Base-by-base conservation (phyloP, 495 filamentous ascomycete species). In the Lineolata rhizophorae region DNA sequence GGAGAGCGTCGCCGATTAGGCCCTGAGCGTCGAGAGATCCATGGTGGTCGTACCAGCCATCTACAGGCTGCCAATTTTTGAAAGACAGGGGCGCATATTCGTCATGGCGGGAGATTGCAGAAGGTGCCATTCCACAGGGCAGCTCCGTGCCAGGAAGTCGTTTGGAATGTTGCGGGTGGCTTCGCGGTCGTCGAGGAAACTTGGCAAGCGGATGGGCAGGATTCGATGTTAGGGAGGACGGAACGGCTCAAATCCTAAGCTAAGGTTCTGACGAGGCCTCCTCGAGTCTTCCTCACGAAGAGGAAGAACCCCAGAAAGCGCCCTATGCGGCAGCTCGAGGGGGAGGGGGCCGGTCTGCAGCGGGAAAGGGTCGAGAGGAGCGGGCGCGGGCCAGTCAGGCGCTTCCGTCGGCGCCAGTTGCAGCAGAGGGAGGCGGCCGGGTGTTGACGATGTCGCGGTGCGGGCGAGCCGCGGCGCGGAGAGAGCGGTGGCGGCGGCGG, bases 291-390 rank as follows among this genome's bases (percentile, higher is more conserved):
- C 80, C 80, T 74, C 79, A 42, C 54, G 56, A 58, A 87, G 83
- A 84, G 81, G 83, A 90, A 94, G 83, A 85, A 82, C 71, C 74
- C 67, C 64, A 71, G 66, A 72, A 75, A 67, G 64, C 72, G 70
- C 82, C 76, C 78, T 94, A 94, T 94, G 82, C 83, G 83, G 83
- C 83, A 90, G 83, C 77, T 85, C 77, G 68, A 64, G 53, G 52
- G n/a, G n/a, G n/a, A n/a, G n/a, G n/a, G n/a, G n/a, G n/a, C n/a
- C n/a, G n/a, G n/a, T n/a, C n/a, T n/a, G n/a, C n/a, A n/a, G n/a
- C n/a, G n/a, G n/a, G n/a, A n/a, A n/a, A n/a, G n/a, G n/a, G n/a
- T n/a, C n/a, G n/a, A n/a, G n/a, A n/a, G n/a, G n/a, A n/a, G n/a
- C n/a, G n/a, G n/a, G n/a, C n/a, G n/a, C n/a, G n/a, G n/a, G n/a